Base-by-base conservation (phyloP, 176 grass and related monocot species). In the Carex myosuroides region DNA sequence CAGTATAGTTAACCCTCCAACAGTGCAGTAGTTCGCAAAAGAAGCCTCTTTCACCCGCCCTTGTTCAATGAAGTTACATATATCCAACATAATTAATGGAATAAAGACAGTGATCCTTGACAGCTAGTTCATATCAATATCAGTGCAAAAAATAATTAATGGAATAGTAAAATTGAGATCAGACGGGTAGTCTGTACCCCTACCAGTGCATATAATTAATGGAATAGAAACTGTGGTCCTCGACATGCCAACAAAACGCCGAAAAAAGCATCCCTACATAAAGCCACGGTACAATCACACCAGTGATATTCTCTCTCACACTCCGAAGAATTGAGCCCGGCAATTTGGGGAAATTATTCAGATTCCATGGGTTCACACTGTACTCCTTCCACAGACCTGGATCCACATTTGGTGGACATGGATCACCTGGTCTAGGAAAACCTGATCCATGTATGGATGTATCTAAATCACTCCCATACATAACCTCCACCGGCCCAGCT, bases 151-250 rank as follows among this genome's bases (percentile, higher is more conserved):
- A 65, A 44, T 60, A 61, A 42, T 29, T 42, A 82, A 48, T 65
- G 30, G 9, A 81, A 50, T 56, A 60, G 22, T 42, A 82, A 82
- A 1, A 76, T 58, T 22, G 61, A 64, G 35, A 84, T 48, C 8
- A 67, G 52, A 81, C 22, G 39, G 55, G 18, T 12, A 32, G 8
- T 84, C 42, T 29, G 69, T 64, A 79, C 83, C 32, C 86, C 3
- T 92, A 97, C 94, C 94, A 97, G 71, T 97, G 94, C 54, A 97
- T 86, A 89, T 97, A 97, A 88, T 97, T 97, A 82, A 97, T 97
- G 82, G 94, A 97, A 86, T 97, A 97, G 90, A 97, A 97, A 87
- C 87, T 92, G 79, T 97, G 94, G 79, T 97, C 94, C 87, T 97
- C 94, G 0, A 97, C 89, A 82, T 97, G 94, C 94, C 94, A 94